phyloP scores from a whole-genome alignment of 352 stramenopile genomes.

The Phytophthora cryptogea region DNA sequence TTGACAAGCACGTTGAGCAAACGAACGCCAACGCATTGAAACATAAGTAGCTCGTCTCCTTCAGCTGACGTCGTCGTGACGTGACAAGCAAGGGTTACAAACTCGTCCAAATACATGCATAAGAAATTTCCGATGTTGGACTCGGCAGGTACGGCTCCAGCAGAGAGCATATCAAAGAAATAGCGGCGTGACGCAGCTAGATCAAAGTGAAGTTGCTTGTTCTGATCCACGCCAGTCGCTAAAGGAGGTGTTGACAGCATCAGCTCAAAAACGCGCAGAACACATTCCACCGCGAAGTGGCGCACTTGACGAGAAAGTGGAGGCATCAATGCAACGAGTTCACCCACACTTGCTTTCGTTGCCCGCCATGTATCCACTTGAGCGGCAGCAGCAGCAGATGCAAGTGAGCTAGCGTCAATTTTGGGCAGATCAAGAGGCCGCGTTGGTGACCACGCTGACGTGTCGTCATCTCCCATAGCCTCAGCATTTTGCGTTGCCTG shows the following conservation, averaged over 20 bases:
- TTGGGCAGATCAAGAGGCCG: conserved; percentile 27
- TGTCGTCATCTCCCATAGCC: conserved; percentile 19
- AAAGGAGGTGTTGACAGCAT: conserved; percentile 34
- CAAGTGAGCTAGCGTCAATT: conserved; percentile 33
- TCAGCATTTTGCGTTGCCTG: conserved; percentile 16
- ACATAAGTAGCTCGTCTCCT: conserved; percentile 75
- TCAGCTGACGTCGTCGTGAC: conserved; percentile 72
- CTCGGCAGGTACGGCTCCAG: conserved; percentile 15
- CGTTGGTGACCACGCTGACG: conserved; percentile 22
- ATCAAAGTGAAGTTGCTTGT: conserved; percentile 70
- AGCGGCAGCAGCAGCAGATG: conserved; percentile 43
- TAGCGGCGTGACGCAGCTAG: conserved; percentile 51
- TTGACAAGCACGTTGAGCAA: conserved; percentile 71
- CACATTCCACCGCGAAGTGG: conserved; percentile 77
- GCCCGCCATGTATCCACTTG: conserved; percentile 75
- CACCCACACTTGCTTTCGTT: conserved; percentile 71
- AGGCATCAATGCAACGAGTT: conserved; percentile 63
- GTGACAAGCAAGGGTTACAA: conserved; percentile 84
- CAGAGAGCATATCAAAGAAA: conserved; percentile 47
- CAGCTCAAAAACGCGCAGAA: conserved; percentile 76
- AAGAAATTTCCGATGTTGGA: conserved; percentile 61
- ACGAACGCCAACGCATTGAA: conserved; percentile 72
- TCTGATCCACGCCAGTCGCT: conserved; percentile 18
- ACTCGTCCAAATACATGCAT: conserved; percentile 89
- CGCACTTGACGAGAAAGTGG: conserved; percentile 77